Base-by-base conservation (phyloP, 257 asterid species). In the Solanum boliviense region DNA sequence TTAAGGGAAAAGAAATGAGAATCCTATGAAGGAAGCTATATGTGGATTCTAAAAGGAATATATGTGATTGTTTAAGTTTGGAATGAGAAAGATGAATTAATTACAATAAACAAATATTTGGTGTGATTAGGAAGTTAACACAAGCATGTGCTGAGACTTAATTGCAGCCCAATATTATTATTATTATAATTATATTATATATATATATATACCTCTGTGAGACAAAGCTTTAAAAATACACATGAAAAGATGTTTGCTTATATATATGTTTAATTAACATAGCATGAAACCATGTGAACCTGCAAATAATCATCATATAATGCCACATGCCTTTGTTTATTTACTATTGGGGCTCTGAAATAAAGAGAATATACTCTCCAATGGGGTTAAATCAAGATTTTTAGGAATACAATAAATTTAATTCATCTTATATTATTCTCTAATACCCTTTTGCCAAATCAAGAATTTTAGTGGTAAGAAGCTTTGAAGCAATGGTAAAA, bases 121-220 rank as follows among this genome's bases (percentile, higher is more conserved):
- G 91, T 83, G 92, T 89, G 82, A 90, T 85, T 21, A 89, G 84
- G 85, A 91, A 92, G 93, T 87, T 83, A 92, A 81, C 58, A 85
- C 39, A 89, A 90, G 79, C 94, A 93, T 90, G 95, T 93, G 95
- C 88, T 32, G 73, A 75, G 92, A 90, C 88, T 91, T 92, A 91
- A 92, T 89, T 93, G 91, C 94, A 88, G 87, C 89, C 89, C 88
- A 79, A 85, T 35, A 72, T 32, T 58, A 58, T 52, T 6, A 52
- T 52, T 52, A 6, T 48, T 48, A 48, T 48, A 16, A 16, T 52
- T 52, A 10, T 11, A 41, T 41, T 41, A 10, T 29, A 31, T 31
- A 27, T 65, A 68, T 68, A 68, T 68, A 68, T 86, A 75, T 58
- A 67, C 73, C 76, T 39, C n/a, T 76, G 36, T 44, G 84, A 87